Percentiles rank a stretch among this genome's conserved stretches.
These are phyloP conservation scores for Magnusiomyces tetraspermus DNA, from an alignment of 1,139 yeast genomes.

Conservation along the genomic window DNA sequence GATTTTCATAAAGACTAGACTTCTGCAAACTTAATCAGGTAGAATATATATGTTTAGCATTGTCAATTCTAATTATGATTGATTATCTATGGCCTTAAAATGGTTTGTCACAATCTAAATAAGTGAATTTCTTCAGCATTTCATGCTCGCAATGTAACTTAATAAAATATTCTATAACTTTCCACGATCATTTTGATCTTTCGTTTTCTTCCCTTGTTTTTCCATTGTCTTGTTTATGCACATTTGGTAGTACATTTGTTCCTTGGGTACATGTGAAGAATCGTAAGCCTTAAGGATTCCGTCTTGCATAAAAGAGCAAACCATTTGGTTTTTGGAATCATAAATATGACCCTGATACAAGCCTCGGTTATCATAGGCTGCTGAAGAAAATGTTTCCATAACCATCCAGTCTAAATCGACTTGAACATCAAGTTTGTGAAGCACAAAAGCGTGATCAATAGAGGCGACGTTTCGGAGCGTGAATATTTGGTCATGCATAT, in stretches of 20 bases:
- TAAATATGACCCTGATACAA: slow-evolving; percentile 30
- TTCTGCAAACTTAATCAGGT: too few species aligned
- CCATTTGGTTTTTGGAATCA: slow-evolving; percentile 20
- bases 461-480: slow-evolving; percentile 25
- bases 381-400: slow-evolving; percentile 29
- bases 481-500: slow-evolving; percentile 22
- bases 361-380: slow-evolving; percentile 27
- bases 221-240: neutral
- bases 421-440: slow-evolving; percentile 25
- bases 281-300: slow-evolving; percentile 24
- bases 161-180: too few species aligned
- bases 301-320: slow-evolving; percentile 31
- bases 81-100: too few species aligned
- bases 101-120: too few species aligned
- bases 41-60: too few species aligned
- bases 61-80: too few species aligned
- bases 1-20: too few species aligned
- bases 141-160: too few species aligned
- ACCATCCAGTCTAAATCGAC: slow-evolving; percentile 26
- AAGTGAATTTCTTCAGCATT: too few species aligned
- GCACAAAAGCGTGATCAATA: slow-evolving; percentile 28
- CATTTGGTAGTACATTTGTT: neutral
- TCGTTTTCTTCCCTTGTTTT: neutral
- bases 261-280: neutral
- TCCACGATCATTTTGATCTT: too few species aligned